phyloP scores from a whole-genome alignment of 305 asterid species.

The Ilex paraguariensis region DNA sequence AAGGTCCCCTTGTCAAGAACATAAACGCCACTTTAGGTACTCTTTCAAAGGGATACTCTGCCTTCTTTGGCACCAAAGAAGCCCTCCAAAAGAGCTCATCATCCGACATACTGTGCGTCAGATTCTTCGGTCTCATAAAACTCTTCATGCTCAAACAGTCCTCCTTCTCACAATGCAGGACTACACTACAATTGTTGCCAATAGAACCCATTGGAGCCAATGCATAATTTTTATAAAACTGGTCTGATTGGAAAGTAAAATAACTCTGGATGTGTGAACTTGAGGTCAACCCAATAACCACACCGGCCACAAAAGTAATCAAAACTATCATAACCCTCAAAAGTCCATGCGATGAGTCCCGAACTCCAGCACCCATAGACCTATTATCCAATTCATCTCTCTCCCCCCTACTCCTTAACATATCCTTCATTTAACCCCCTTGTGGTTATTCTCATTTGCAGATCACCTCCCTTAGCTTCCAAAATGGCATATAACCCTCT shows the following conservation, averaged over 20 bases:
- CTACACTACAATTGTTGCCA: constrained; percentile 19
- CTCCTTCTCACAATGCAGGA: constrained; percentile 35
- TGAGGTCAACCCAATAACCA: constrained; percentile 77
- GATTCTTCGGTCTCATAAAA: constrained; percentile 41
- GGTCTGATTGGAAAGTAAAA: constrained; percentile 42
- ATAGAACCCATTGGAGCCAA: constrained; percentile 23
- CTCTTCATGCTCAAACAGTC: constrained; percentile 54
- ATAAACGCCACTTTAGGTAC: constrained; percentile 83
- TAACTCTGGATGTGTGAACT: constrained; percentile 75
- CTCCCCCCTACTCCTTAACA: constrained; percentile 54
- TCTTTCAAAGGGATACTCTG: constrained; percentile 66
- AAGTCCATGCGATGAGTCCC: constrained; percentile 61
- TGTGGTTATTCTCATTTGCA: too few relatives aligned
- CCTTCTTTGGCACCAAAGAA: constrained; percentile 71
- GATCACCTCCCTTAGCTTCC: too few relatives aligned
- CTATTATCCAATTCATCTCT: constrained; percentile 50
- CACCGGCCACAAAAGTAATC: constrained; percentile 75
- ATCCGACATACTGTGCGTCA: constrained; percentile 70
- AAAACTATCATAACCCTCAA: constrained; percentile 48
- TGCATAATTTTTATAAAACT: constrained; percentile 29
- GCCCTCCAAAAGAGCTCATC: constrained; percentile 94
- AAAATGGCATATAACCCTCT: too few relatives aligned
- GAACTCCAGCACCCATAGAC: constrained; percentile 16
- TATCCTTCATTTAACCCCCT: constrained; percentile 6
- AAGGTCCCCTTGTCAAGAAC: constrained; percentile 85